phyloP scores from a whole-genome alignment of 805 yeast species.

The Suhomyces faveliae region DNA sequence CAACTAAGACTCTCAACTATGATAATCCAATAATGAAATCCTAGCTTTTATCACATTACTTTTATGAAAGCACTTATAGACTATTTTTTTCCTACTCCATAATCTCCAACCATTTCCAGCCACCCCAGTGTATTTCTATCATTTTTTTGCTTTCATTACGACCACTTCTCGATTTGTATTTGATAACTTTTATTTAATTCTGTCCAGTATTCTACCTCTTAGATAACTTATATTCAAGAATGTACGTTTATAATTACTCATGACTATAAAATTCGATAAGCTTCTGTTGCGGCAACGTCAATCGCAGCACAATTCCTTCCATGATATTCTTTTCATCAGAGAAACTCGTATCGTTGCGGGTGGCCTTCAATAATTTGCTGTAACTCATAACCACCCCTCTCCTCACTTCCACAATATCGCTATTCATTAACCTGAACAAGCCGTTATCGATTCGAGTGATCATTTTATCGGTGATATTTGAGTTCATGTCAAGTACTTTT shows the following conservation, averaged over 20 bases:
- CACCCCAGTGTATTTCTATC: not conserved
- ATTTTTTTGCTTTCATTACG: not conserved
- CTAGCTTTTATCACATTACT: not conserved
- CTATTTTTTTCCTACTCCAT: not conserved
- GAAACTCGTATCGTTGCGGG: slow-evolving; percentile 14
- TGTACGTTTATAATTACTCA: not conserved
- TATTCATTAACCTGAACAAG: slow-evolving; percentile 25
- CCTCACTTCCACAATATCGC: slow-evolving; percentile 36
- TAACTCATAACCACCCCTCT: slow-evolving; percentile 38
- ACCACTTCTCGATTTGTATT: not conserved
- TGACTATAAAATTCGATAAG: slow-evolving; percentile 47
- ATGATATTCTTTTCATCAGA: slow-evolving; percentile 14
- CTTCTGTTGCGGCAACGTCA: slow-evolving; percentile 44
- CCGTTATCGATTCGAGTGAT: slow-evolving; percentile 27
- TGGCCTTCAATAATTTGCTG: slow-evolving; percentile 30
- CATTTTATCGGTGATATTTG: slow-evolving; percentile 18
- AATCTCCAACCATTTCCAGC: not conserved
- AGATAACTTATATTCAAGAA: not conserved
- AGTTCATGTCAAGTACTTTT: slow-evolving; percentile 22
- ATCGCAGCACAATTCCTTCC: slow-evolving; percentile 32
- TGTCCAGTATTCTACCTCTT: not conserved
- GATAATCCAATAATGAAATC: not conserved
- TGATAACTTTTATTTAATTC: not conserved
- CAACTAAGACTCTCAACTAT: not conserved
- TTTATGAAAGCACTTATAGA: not conserved